Base-by-base conservation (phyloP, 192 early-diverging fungal species). In the Coemansia furcata region DNA sequence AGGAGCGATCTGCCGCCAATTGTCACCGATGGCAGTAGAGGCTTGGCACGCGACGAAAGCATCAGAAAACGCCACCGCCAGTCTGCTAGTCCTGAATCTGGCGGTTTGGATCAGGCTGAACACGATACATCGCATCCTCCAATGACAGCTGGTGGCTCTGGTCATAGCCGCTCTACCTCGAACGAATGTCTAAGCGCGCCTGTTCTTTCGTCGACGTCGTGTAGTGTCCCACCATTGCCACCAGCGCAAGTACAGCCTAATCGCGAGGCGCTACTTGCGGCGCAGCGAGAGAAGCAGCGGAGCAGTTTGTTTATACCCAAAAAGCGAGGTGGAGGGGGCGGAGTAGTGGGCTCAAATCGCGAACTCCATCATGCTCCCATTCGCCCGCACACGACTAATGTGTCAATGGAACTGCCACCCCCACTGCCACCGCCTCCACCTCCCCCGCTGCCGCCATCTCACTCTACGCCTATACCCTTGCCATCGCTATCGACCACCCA, bases 281-380 rank as follows among this genome's bases (percentile, higher is more conserved):
- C 46, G 3, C 39, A 32, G 35, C 72, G 62, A 5, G 66, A 74
- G 43, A 67, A 68, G 66, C 68, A 70, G 61, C 72, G 62, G 6
- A 71, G 65, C 36, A 57, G 65, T 9, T 35, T 80, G 77, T 80
- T 80, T 74, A 80, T 80, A 36, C 77, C 72, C 17, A 46, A 39
- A 9, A 80, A 74, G 47, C 68, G 77, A 3, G 39, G 52, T 6
- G 66, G 47, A 6, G 29, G 29, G 8, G 32, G 9, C 26, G 52
- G 23, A 32, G 52, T 14, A 6, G 3, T 9, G 52, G 15, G 12
- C 9, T 54, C 11, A 10, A 54, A 29, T 19, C 52, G 52, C 9
- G 52, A 54, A 29, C 26, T 14, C 11, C 52, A 30, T 3, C 52
- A 11, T 11, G 10, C 29, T 30, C 26, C 29, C 32, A 17, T 32